A percentile compares a stretch with the other conserved stretches of the same genome.
phyloP scores from a whole-genome alignment of 768 basidiomycete species.

The Multifurca ochricompacta region DNA sequence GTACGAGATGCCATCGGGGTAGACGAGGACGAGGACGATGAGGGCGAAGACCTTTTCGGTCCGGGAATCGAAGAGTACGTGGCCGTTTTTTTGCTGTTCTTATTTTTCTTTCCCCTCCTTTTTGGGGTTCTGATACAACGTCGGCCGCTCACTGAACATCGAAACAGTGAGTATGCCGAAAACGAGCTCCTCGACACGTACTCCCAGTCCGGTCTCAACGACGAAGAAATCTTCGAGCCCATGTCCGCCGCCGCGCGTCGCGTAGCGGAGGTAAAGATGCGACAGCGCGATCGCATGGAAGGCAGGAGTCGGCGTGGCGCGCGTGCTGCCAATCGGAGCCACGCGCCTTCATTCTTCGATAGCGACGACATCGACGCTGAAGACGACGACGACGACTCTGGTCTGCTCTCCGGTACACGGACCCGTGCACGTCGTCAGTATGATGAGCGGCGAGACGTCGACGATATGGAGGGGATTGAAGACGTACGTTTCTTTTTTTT shows the following conservation, averaged over 20 bases:
- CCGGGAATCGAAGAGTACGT: constrained; percentile 70
- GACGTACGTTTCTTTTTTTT: constrained; percentile 47
- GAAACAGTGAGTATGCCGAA: constrained; percentile 77
- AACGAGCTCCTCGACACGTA: constrained; percentile 82
- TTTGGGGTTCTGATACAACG: constrained; percentile 5
- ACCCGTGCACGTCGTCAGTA: constrained; percentile 83
- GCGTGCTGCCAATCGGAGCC: constrained; percentile 69
- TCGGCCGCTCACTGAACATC: neutral
- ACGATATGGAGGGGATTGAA: constrained; percentile 85
- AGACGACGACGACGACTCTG: constrained; percentile 54
- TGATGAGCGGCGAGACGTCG: constrained; percentile 84
- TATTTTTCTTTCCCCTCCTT: neutral
- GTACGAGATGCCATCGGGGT: constrained; percentile 60
- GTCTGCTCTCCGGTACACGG: constrained; percentile 64
- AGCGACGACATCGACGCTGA: constrained; percentile 74
- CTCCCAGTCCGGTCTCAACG: constrained; percentile 81
- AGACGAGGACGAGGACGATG: constrained; percentile 71
- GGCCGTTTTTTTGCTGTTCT: too few relatives aligned
- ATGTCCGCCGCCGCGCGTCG: constrained; percentile 65
- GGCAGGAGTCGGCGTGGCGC: constrained; percentile 57
- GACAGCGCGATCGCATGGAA: constrained; percentile 72
- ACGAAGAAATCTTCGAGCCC: constrained; percentile 62
- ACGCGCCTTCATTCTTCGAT: constrained; percentile 82
- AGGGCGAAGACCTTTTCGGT: constrained; percentile 90
- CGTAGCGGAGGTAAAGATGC: constrained; percentile 83